These are phyloP conservation scores for Picochlorum sp. DNA, from an alignment of 139 green algal species.

Conservation along the genomic window DNA sequence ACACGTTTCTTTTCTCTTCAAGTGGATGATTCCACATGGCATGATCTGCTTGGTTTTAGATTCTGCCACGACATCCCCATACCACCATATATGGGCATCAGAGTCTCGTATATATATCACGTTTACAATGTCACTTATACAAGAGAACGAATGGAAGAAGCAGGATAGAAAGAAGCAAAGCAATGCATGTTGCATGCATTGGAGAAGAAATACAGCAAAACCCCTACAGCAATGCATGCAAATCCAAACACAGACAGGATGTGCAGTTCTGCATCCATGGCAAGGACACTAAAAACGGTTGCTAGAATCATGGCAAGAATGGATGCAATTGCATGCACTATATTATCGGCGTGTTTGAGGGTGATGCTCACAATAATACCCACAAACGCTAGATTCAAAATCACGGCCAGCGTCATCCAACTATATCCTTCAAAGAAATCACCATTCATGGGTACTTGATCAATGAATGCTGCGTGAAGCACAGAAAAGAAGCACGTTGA, in stretches of 20 bases:
- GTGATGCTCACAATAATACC: not conserved
- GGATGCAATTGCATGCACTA: not conserved
- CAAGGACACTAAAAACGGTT: not conserved
- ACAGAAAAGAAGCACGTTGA: not conserved
- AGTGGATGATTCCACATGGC: no score
- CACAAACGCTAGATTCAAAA: not conserved
- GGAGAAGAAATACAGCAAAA: not conserved
- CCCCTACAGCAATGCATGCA: not conserved
- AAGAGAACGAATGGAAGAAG: no score
- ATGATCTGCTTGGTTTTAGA: no score
- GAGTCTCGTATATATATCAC: no score
- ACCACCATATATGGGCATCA: no score
- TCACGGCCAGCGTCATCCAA: not conserved
- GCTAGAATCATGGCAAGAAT: not conserved
- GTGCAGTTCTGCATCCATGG: not conserved
- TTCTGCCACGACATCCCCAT: no score
- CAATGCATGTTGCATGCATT: no score
- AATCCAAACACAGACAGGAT: not conserved
- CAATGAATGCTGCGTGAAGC: not conserved
- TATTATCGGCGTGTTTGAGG: constrained; percentile 2
- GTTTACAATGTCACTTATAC: no score
- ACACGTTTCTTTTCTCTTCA: no score
- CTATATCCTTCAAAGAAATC: constrained; percentile 1
- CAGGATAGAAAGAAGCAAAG: no score
- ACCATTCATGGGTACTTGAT: not conserved